Conservation (phyloP, 1,139 yeast species). For the Scheffersomyces quercinus region DNA sequence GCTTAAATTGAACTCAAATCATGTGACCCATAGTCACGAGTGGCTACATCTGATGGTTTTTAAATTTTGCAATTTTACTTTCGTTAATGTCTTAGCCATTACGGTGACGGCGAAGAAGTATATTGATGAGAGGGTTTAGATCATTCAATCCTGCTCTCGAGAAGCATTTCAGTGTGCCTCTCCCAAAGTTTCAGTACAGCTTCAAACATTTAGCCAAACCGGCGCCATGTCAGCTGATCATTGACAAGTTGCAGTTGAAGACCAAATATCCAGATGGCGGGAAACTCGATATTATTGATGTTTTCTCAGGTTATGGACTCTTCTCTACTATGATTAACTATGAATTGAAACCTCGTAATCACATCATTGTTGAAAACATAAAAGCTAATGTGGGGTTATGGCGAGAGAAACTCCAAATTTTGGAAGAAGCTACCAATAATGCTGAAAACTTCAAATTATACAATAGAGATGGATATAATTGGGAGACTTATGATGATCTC, state of each 20-base stretch:
- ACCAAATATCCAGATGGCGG: constrained; percentile 40
- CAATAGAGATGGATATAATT: constrained; percentile 57
- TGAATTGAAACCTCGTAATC: constrained; percentile 57
- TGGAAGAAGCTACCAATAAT: constrained; percentile 22
- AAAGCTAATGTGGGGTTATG: constrained; percentile 35
- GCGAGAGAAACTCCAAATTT: constrained; percentile 23
- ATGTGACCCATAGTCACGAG: constrained; percentile 13
- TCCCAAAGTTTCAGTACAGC: constrained; percentile 24
- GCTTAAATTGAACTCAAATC: no score
- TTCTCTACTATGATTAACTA: constrained; percentile 57
- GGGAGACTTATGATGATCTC: constrained; percentile 58
- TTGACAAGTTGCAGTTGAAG: constrained; percentile 44
- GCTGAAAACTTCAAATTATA: constrained; percentile 31
- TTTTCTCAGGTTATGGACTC: constrained; percentile 59
- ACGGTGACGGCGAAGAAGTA: no score
- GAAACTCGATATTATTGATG: constrained; percentile 63
- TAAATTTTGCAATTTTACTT: no score
- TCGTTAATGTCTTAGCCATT: no score
- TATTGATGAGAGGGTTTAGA: constrained; percentile 8
- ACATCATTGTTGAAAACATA: constrained; percentile 57
- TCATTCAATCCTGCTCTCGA: constrained; percentile 35
- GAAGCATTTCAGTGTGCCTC: constrained; percentile 16
- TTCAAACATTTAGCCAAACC: constrained; percentile 24
- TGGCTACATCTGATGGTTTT: constrained; percentile 10
- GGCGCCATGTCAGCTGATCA: constrained; percentile 33